These are phyloP conservation scores for Trypethelium eluteriae DNA, from an alignment of 495 filamentous ascomycete genomes.

Conservation along the genomic window DNA sequence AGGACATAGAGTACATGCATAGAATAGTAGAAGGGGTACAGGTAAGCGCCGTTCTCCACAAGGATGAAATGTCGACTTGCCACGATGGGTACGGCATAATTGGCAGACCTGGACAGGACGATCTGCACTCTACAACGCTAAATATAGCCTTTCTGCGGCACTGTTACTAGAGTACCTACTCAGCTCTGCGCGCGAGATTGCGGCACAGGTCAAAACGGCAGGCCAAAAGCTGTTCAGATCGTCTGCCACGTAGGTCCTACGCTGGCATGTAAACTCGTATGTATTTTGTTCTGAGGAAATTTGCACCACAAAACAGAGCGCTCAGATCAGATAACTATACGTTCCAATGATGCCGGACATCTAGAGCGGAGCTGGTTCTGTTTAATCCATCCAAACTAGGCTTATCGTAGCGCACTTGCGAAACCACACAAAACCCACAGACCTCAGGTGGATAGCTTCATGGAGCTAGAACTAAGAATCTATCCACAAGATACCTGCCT, in stretches of 20 bases:
- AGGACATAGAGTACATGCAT: not conserved
- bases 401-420: too few species aligned
- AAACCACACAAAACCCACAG: too few species aligned
- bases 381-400: too few species aligned
- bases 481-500: too few species aligned
- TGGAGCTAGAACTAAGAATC: too few species aligned
- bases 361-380: not conserved
- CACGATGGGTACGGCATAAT: too few species aligned
- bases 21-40: not conserved
- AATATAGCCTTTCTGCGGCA: not conserved
- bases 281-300: not conserved
- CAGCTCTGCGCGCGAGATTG: not conserved
- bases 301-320: not conserved
- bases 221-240: conserved; percentile 7
- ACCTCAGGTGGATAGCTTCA: too few species aligned
- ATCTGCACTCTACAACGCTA: too few species aligned
- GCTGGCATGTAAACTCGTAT: not conserved
- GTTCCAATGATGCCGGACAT: not conserved
- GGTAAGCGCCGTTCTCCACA: too few species aligned
- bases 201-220: not conserved
- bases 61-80: too few species aligned
- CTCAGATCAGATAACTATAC: not conserved
- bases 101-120: too few species aligned
- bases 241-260: not conserved
- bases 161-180: too few species aligned